Evolutionary conservation across 2,329 filamentous ascomycete genomes (phyloP), one percentile per base, ranked within the genome.

Genomic region (Aspergillus fijiensis): DNA sequence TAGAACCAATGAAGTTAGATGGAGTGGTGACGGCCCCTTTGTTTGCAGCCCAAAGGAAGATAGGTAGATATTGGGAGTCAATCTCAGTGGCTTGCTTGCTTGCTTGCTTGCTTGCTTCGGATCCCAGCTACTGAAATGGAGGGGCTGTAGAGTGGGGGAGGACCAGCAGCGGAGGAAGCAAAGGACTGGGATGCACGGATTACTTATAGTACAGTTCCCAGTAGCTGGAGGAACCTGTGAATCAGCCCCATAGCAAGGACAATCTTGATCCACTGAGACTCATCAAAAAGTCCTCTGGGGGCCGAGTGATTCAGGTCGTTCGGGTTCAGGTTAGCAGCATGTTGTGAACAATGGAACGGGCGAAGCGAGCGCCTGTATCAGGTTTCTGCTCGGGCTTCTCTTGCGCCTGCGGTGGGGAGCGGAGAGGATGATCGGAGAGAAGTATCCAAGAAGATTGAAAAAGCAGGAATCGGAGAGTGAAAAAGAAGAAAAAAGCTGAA

Each of bases 171-270:
- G 51, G 45, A 35, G 5, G 27, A 29, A 29, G 27, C 9, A 29
- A 9, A 33, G 42, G 52, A 59, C 35, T 56, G 60, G 56, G 56
- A 59, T 60, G 21, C 10, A 55, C 52, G 45, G 39, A 60, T 52
- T 60, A 59, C 62, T 64, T 64, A 62, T 64, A 64, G 27, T 31
- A 55, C 42, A n/a, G 48, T 42, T 47, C 48, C 39, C 50, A 14
- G 29, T 51, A 33, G 42, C 39, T 29, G 14, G 47, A 45, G 31
- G 12, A 27, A 27, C n/a, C 19, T 14, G 55, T 23, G 49, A 51
- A 29, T 42, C 39, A 45, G 31, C 47, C 47, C 33, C 45, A 49
- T 31, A 47, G 29, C 11, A 42, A 31, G 7, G 49, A 7, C n/a
- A 31, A 48, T 27, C 23, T 21, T 51, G 55, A 62, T 61, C 59